Percentiles rank a stretch among this genome's conserved stretches.
These are phyloP conservation scores for Diaporthe velutina DNA, from an alignment of 2,329 filamentous ascomycete genomes.

Conservation along the genomic window DNA sequence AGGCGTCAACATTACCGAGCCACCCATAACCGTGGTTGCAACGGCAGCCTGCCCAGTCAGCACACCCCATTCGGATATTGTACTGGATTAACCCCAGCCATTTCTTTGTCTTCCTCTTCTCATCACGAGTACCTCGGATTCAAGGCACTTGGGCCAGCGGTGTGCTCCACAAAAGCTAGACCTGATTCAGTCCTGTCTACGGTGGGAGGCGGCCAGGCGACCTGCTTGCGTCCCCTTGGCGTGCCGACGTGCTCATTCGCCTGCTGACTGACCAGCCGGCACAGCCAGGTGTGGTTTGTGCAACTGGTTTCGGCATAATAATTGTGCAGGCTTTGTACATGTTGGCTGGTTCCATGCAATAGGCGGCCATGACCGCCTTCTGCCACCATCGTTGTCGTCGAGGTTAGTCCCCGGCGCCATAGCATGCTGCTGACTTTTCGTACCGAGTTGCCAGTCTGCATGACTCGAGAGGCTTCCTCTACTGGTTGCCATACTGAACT, in stretches of 20 bases:
- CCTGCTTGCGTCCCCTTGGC: background rate
- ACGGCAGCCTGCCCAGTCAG: background rate
- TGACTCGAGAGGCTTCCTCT: constrained; percentile 28
- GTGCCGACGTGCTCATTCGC: background rate
- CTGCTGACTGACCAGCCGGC: constrained; percentile 23
- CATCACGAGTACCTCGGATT: constrained; percentile 7
- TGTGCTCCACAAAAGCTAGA: constrained; percentile 25
- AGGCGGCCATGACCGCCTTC: background rate
- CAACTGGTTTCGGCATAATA: background rate
- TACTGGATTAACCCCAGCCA: constrained; percentile 33
- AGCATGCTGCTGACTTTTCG: background rate
- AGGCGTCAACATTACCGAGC: background rate
- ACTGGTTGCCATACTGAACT: background rate
- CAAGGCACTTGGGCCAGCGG: background rate
- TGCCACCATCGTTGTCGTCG: background rate
- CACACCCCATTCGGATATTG: background rate
- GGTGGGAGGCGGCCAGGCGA: background rate
- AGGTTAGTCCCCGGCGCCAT: background rate
- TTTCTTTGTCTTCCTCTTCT: background rate
- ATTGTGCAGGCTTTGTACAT: constrained; percentile 13
- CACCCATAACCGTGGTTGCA: constrained; percentile 18
- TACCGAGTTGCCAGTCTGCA: background rate
- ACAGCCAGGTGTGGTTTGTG: background rate
- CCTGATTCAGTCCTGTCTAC: constrained; percentile 15
- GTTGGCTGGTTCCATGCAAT: background rate